Evolutionary conservation across 78 protist species (phyloP), one percentile per base, ranked within the genome.

Genomic region (Tieghemostelium lacteum): DNA sequence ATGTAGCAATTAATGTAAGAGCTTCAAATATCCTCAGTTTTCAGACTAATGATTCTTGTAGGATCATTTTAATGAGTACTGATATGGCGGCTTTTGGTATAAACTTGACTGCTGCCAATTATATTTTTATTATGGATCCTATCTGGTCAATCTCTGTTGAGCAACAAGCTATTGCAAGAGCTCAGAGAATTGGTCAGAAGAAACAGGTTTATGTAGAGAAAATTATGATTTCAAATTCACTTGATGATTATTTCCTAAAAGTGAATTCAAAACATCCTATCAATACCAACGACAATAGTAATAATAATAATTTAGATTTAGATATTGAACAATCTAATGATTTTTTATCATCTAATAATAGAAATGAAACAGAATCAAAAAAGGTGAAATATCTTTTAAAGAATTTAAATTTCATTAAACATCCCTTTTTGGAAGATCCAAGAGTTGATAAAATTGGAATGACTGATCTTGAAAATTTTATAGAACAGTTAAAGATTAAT

Each of bases 131-230:
- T 8, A 65, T 87, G 7, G 96, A 93, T 60, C 96, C 93, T 4
- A 33, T 87, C 16, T 60, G 52, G 52, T 29, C 37, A 24, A 24
- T 14, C 0, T 49, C 78, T n/a, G 67, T 72, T 16, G 96, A 93
- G 60, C 69, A 86, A 33, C 96, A 93, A 54, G 93, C 96, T 16
- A 73, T 93, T n/a, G 75, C 71, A 29, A 72, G 96, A 42, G 86
- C 88, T 7, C 96, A 93, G 45, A 80, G 96, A 39, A 93, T 93
- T 12, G 93, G 94, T 55, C 96, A 93, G 54, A 28, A 12, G 0
- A 37, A 73, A 29, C 75, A 58, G 8, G 93, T 87, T 0, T 49
- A 12, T 31, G 85, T 87, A 34, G 93, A 87, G 22, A 87, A 87
- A 65, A 7, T 87, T n/a, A 28, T 87, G 26, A 62, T 62, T 31